Conservation (phyloP, 176 grass and related monocot genomes). For the Aegilops speltoides region DNA sequence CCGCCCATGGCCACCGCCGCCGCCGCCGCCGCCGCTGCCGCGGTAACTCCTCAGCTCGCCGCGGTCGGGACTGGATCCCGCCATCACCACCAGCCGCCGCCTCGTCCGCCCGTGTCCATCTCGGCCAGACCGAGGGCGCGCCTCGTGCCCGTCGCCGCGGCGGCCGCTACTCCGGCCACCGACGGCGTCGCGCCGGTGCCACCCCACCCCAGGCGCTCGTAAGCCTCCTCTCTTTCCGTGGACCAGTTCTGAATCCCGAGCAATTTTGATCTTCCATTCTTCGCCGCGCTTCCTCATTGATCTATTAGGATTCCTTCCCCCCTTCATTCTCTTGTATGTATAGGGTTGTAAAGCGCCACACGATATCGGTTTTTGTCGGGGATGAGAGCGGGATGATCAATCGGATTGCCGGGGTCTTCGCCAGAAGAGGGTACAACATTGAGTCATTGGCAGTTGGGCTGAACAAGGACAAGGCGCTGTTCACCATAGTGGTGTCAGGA, state of each 20-base stretch:
- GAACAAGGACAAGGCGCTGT: conserved; percentile 76
- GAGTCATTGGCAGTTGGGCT: conserved; percentile 80
- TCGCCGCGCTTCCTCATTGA: not conserved
- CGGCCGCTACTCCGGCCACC: conserved; percentile 4
- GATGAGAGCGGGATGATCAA: conserved; percentile 92
- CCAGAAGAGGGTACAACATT: conserved; percentile 78
- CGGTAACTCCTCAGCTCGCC: not conserved
- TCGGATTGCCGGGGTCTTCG: conserved; percentile 78
- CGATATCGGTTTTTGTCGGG: conserved; percentile 75
- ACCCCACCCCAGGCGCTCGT: conserved; percentile 11
- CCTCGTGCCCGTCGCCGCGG: not conserved
- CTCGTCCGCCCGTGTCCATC: not conserved
- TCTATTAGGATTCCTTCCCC: not conserved
- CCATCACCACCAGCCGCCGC: not conserved
- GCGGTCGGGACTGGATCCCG: not conserved
- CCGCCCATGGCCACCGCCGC: not conserved
- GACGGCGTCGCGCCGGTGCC: conserved; percentile 22
- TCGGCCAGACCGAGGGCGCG: not conserved
- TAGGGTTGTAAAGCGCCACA: conserved; percentile 53
- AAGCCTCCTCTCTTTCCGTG: not conserved
- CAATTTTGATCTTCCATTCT: not conserved
- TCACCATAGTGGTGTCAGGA: conserved; percentile 73
- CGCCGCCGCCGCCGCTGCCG: not conserved
- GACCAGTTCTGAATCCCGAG: not conserved
- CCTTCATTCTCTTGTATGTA: not conserved